Base-by-base conservation (phyloP, 179 eudicot genomes). In the Spergularia azorica region DNA sequence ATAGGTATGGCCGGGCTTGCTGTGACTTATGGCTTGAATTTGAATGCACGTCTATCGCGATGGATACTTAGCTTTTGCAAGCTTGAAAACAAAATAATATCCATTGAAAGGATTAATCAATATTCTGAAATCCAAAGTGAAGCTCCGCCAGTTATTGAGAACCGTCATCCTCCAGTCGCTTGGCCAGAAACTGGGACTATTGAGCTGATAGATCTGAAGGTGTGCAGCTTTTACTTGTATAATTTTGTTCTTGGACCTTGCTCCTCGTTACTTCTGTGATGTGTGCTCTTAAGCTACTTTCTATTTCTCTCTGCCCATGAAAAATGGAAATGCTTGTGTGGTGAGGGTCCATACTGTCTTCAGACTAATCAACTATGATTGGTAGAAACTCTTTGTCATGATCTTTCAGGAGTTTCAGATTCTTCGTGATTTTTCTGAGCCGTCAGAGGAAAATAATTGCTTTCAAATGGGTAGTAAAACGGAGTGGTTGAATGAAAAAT, bases 1-100 rank as follows among this genome's bases (percentile, higher is more conserved):
- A 56, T 73, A 95, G 99, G 97, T 85, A 96, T 96, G 99, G 99
- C 98, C 11, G 99, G 99, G 61, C 93, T 96, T 76, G 99, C 99
- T 12, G 98, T 94, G 82, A 91, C 99, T 14, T 96, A 96, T 84
- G 99, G 99, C 67, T 84, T 96, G 67, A 90, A 94, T 70, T 71
- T 96, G 89, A 96, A 96, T 90, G 97, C 94, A 66, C 93, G 98
- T 74, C 72, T 96, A 78, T 96, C 98, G 6, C 87, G 98, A 56
- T 94, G 98, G 99, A 94, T 96, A 70, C 97, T 96, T 78, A 94
- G 98, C 87, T 91, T 94, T 77, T 96, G 99, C 89, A 96, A 94
- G 87, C 96, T 96, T 81, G 99, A 96, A 87, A 96, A 96, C 80
- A 96, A 92, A 81, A 96, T 96, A 21, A 92, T 96, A 77, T 96